Evolutionary conservation across 257 asterid genomes (phyloP), one percentile per base, ranked within the genome.

Genomic region (Lycium ferocissimum): DNA sequence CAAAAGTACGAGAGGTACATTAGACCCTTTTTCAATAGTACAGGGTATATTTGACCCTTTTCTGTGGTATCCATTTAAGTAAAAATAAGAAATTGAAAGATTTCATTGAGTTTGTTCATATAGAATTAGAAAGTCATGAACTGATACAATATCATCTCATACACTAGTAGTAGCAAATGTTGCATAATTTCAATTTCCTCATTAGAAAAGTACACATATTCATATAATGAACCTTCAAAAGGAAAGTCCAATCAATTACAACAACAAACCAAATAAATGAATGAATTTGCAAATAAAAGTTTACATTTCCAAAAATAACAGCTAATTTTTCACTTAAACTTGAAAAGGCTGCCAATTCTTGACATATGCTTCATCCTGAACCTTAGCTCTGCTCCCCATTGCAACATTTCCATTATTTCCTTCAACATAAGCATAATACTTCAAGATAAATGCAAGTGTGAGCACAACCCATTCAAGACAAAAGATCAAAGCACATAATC

Each of bases 401-500:
- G 80, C 90, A 71, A 26, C 62, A 18, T 33, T 70, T 17, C 90
- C 90, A 84, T 85, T 90, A 85, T 82, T 90, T 63, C 89, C 87
- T 79, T 94, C 98, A 40, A 90, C 92, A 69, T 92, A 91, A 33
- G 94, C 95, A 73, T 90, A 93, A 18, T 96, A 96, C 49, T 93
- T 94, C 91, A 96, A 83, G 86, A 93, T 92, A 80, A 96, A 94
- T 1, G 99, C 99, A 37, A 96, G 80, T 0, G 98, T 96, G 9
- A 94, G 86, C 73, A 91, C 97, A 85, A 91, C 93, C 99, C 98
- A 96, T 85, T 96, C 98, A 73, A 96, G 57, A 87, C 98, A 92
- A 87, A 94, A 96, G 1, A 94, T 92, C 35, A 91, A 80, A 2
- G 92, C 79, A 81, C 97, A 93, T 53, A 96, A 17, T 0, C 98